Evolutionary conservation across 192 early-diverging fungal genomes (phyloP).

Genomic region (Geranomyces michiganensis): DNA sequence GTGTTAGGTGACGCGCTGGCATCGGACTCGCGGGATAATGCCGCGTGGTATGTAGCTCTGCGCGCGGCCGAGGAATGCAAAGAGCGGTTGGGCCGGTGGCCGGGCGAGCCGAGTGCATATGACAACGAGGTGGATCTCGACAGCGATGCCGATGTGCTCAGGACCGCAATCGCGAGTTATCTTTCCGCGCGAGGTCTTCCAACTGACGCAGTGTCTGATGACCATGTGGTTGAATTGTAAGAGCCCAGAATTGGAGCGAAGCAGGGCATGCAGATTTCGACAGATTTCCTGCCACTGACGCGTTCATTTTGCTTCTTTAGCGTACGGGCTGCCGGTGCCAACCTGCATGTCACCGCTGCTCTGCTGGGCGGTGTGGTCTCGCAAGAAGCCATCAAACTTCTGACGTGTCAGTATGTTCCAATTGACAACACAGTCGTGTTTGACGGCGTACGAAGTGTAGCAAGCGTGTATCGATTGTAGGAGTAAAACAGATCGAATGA

Average conservation of each 20-base stretch:
- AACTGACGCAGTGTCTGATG: slow-evolving; percentile 47
- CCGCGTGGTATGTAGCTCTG: slow-evolving; percentile 66
- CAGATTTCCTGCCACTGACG: no score
- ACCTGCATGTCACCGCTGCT: slow-evolving; percentile 84
- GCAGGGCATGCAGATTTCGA: no score
- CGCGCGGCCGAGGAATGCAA: slow-evolving; percentile 70
- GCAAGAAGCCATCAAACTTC: slow-evolving; percentile 94
- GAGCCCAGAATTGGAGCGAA: no score
- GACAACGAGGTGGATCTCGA: not conserved
- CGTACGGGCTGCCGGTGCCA: slow-evolving; percentile 64
- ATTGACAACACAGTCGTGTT: slow-evolving; percentile 84
- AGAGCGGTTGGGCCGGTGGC: slow-evolving; percentile 58
- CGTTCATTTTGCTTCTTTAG: slow-evolving; percentile 31
- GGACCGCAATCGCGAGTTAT: slow-evolving; percentile 20
- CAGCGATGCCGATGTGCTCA: not conserved
- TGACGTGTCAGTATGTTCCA: slow-evolving; percentile 94
- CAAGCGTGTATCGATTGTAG: slow-evolving; percentile 27
- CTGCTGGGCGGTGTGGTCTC: slow-evolving; percentile 86
- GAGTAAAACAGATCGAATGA: no score
- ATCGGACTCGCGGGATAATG: slow-evolving; percentile 57
- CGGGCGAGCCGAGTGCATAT: slow-evolving; percentile 22
- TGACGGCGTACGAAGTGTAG: slow-evolving; percentile 73
- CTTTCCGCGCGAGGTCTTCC: slow-evolving; percentile 47
- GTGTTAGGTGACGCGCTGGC: slow-evolving; percentile 51
- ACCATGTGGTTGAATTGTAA: slow-evolving; percentile 71